phyloP scores from a whole-genome alignment of 2,329 filamentous ascomycete species.

The Aspergillus spinulosporus region DNA sequence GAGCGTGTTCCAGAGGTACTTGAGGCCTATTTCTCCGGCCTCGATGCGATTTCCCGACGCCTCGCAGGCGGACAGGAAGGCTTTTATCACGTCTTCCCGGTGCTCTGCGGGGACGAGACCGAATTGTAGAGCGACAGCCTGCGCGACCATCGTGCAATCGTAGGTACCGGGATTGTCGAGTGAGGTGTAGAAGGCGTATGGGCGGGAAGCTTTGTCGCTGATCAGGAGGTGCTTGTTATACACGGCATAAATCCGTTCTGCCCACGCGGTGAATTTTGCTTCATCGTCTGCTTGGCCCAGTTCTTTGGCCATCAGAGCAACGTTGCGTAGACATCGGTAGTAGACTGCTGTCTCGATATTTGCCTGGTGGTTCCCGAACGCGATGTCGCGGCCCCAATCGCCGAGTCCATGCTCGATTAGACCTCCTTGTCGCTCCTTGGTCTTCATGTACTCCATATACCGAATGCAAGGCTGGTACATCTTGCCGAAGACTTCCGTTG shows the following conservation, averaged over 20 bases:
- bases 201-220: conserved; percentile 17
- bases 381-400: conserved; percentile 29
- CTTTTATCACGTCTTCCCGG: conserved; percentile 21
- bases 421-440: conserved; percentile 25
- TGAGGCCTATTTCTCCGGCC: conserved; percentile 27
- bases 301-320: conserved; percentile 27
- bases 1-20: conserved; percentile 26
- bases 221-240: conserved; percentile 28
- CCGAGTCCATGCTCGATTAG: conserved; percentile 28
- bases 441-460: conserved; percentile 30
- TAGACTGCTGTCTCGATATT: conserved; percentile 30
- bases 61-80: conserved; percentile 23
- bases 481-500: conserved; percentile 23
- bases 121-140: conserved; percentile 27
- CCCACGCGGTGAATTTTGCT: conserved; percentile 20
- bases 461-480: conserved; percentile 24
- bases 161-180: conserved; percentile 21
- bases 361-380: conserved; percentile 29
- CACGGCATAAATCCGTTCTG: conserved; percentile 19
- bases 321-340: conserved; percentile 26
- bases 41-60: conserved; percentile 19
- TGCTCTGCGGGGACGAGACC: conserved; percentile 19
- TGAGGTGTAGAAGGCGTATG: conserved; percentile 26
- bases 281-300: conserved; percentile 22
- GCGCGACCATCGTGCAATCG: conserved; percentile 24